Base-by-base conservation (phyloP, 2,329 filamentous ascomycete genomes). In the Beauveria scarabaeidicola region DNA sequence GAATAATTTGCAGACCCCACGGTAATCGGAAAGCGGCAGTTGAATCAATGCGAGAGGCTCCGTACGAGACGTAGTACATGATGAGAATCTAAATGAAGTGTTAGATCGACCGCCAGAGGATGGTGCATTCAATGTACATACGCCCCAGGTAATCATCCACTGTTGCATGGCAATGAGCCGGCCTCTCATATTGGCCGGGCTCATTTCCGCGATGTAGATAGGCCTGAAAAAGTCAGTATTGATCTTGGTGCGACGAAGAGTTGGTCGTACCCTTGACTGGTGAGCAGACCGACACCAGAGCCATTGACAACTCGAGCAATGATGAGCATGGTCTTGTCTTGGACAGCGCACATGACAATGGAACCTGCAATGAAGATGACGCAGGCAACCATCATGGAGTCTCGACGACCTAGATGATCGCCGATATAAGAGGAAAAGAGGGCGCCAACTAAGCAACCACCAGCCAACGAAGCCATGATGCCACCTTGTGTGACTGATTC, bases 131-230 rank as follows among this genome's bases (percentile, higher is more conserved):
- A 83, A 84, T 85, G 27, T 17, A 61, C 60, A 23, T 62, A 63
- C 62, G 21, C 62, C 62, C 62, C 62, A 63, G 5, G 62, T 63
- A 36, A 63, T 63, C 58, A 61, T 62, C 62, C 62, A 63, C 69
- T 90, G 87, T 69, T 90, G 86, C 44, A 82, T 78, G 58, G 85
- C 83, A 27, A 90, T 85, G 29, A 90, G 79, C 23, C 85, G 84
- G 61, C 85, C 81, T 64, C 65, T 63, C 70, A 73, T 52, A 68
- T 66, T 2, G 77, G 77, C 53, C 78, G 79, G 40, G 27, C 43
- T 58, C 41, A 87, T 77, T 69, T 88, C 85, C 43, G 83, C 79
- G 46, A 87, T 80, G 69, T 87, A 87, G 57, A 87, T 83, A 4
- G 84, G 84, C 11, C 62, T 63, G 10, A 40, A 25, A 17, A 48